These are phyloP conservation scores for Sequoiadendron giganteum DNA, from an alignment of 75 land plant genomes.

Conservation along the genomic window DNA sequence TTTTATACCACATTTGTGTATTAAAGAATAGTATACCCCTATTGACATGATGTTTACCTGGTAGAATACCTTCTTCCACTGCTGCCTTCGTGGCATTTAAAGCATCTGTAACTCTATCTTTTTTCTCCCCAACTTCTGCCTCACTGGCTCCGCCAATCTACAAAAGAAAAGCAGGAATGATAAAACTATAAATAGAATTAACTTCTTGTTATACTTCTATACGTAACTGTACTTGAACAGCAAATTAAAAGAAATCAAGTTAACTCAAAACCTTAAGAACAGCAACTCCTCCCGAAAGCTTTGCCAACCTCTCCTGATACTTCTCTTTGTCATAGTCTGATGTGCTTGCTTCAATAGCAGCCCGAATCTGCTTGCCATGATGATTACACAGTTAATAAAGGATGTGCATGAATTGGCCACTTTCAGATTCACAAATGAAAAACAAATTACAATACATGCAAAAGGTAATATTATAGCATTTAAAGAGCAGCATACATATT, in stretches of 20 bases:
- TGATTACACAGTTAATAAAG: not conserved
- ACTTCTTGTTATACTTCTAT: not conserved
- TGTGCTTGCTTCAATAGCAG: slow-evolving; percentile 52
- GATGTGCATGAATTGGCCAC: not conserved
- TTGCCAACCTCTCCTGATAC: slow-evolving; percentile 72
- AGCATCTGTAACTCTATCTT: slow-evolving; percentile 52
- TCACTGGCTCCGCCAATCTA: slow-evolving; percentile 62
- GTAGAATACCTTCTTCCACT: slow-evolving; percentile 35
- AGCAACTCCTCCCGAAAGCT: slow-evolving; percentile 87
- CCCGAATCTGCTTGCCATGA: slow-evolving; percentile 48
- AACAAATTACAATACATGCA: not conserved
- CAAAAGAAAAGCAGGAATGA: not conserved
- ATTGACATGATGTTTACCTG: slow-evolving; percentile 16
- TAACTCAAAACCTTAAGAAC: slow-evolving; percentile 66
- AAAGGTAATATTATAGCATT: not conserved
- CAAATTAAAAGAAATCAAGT: not conserved
- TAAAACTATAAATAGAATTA: not conserved
- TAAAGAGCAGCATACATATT: not conserved
- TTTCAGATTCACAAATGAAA: not conserved
- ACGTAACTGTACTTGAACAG: not conserved
- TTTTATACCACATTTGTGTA: not conserved
- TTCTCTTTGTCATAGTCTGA: slow-evolving; percentile 86
- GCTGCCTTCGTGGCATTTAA: slow-evolving; percentile 38
- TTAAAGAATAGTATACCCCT: not conserved
- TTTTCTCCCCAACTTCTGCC: slow-evolving; percentile 44